Evolutionary conservation across 78 protist species (phyloP), one percentile per base, ranked within the genome.

Genomic region (Polysphondylium violaceum): DNA sequence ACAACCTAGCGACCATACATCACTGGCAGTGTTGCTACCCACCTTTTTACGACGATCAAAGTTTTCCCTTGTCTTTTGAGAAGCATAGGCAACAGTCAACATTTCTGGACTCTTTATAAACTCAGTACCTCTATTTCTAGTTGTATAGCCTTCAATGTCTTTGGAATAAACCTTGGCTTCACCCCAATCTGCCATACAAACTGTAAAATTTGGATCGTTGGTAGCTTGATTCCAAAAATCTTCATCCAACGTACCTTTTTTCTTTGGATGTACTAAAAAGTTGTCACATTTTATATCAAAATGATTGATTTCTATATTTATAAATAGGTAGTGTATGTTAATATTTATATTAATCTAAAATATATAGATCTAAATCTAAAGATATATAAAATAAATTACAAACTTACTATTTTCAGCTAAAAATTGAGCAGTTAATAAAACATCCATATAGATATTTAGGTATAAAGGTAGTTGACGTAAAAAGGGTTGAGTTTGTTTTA

Each of bases 61-160:
- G 58, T 75, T 79, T n/a, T 53, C 95, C 14, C 93, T 35, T 8
- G 94, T 74, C 72, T 91, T 71, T 43, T 76, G 86, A 6, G 74
- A 65, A 2, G 89, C 74, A 38, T 67, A 85, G 2, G 95, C 97
- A 21, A 95, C 83, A 19, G 53, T 93, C 5, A 97, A 73, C 98
- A 97, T 96, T 92, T 97, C 99, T 41, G 99, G 99, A 58, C 93
- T 53, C 90, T 97, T 97, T 73, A 96, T 94, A 86, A 76, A 96
- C 79, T 97, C 99, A 0, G 99, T 97, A 40, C 99, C 99, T 4
- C 97, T 40, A 77, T 97, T 94, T 41, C 94, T 67, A 16, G 76
- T 75, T 55, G 97, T 93, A 83, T 73, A 76, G 12, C 95, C 94
- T 29, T 93, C 98, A 11, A 68, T 77, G 35, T 94, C 98, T 23